Conservation (phyloP, 441 rosid genomes). For the Brassica balearica region DNA sequence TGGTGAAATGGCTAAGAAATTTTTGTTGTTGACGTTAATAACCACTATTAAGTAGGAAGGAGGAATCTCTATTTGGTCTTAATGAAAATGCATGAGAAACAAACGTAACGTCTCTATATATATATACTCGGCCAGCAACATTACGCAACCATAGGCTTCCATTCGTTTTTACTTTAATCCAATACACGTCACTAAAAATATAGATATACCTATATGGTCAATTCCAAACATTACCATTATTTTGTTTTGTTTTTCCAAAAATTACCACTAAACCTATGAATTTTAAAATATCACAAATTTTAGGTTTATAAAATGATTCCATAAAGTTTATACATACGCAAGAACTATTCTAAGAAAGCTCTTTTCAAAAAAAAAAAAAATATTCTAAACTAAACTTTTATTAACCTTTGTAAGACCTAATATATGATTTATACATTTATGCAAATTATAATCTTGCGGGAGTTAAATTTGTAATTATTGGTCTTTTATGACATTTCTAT, state of each 20-base stretch:
- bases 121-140: not conserved
- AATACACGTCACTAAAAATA: not conserved
- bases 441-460: not conserved
- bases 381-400: too few relatives aligned
- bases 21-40: constrained; percentile 6
- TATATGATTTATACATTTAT: not conserved
- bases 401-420: not conserved
- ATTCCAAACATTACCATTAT: not conserved
- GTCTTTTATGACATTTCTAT: not conserved
- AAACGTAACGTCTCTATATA: constrained; percentile 1
- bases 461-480: not conserved
- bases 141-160: not conserved
- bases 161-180: too few relatives aligned
- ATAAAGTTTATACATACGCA: not conserved
- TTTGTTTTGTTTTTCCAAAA: too few relatives aligned
- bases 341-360: not conserved
- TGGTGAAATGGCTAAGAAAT: too few relatives aligned
- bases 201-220: not conserved
- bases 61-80: not conserved
- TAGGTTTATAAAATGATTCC: not conserved
- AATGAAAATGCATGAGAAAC: not conserved
- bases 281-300: not conserved
- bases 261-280: not conserved
- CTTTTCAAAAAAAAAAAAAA: too few relatives aligned
- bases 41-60: not conserved